Percentiles rank a stretch among this genome's conserved stretches.
Evolutionary conservation across 2,329 filamentous ascomycete genomes (phyloP).

Genomic region (Elsinoe fawcettii): DNA sequence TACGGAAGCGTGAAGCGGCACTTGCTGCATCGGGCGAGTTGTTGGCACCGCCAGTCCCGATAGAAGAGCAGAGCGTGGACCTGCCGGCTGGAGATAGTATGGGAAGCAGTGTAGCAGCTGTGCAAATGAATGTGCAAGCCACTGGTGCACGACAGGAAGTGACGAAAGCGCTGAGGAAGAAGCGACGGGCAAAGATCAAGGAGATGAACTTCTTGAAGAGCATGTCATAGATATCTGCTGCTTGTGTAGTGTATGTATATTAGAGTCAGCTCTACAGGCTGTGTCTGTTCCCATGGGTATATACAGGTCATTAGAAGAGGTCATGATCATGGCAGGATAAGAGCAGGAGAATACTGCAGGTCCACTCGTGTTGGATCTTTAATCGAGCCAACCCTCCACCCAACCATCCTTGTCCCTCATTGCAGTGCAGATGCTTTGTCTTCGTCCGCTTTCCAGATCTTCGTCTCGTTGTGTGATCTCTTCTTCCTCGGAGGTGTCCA

Average conservation of each 20-base stretch:
- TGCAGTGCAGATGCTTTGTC: background rate
- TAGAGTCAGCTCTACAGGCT: background rate
- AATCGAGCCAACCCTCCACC: slow-evolving; percentile 15
- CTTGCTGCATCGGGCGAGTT: slow-evolving; percentile 37
- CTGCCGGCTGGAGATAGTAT: slow-evolving; percentile 50
- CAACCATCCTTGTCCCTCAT: slow-evolving; percentile 13
- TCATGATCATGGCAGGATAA: background rate
- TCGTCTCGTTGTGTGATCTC: background rate
- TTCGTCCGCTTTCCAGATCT: slow-evolving; percentile 1
- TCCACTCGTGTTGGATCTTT: background rate
- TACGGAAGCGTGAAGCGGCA: slow-evolving; percentile 36
- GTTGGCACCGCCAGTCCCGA: slow-evolving; percentile 56
- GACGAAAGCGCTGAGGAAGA: slow-evolving; percentile 63
- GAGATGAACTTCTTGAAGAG: slow-evolving; percentile 78
- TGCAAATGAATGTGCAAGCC: slow-evolving; percentile 31
- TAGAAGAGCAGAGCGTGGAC: slow-evolving; percentile 73
- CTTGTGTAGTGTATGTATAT: background rate
- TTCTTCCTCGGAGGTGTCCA: background rate
- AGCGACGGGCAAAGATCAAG: slow-evolving; percentile 70
- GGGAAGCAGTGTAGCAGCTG: slow-evolving; percentile 32
- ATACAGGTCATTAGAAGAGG: slow-evolving; percentile 8
- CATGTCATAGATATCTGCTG: slow-evolving; percentile 57
- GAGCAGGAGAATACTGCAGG: background rate
- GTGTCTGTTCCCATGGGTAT: background rate
- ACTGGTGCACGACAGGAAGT: slow-evolving; percentile 52